Percentiles rank a stretch among this genome's conserved stretches.
Evolutionary conservation across 805 yeast species (phyloP).

Genomic region (Jamesozyma lodderae): DNA sequence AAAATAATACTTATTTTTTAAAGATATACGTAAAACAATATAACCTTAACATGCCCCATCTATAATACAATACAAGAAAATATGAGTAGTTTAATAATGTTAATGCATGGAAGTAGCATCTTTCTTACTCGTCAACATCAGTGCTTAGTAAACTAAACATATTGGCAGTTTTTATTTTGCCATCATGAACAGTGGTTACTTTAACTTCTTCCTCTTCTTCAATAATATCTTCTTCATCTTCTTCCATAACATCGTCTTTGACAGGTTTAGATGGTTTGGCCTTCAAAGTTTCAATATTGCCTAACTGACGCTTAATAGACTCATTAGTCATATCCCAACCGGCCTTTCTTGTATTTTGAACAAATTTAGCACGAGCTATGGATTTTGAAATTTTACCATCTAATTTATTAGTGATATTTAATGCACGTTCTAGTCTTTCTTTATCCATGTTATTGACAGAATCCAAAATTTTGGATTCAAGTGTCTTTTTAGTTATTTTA

Average conservation of each 20-base stretch:
- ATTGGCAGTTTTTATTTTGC: constrained; percentile 9
- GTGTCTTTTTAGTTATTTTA: constrained; percentile 19
- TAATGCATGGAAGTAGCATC: too few relatives aligned
- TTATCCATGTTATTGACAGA: constrained; percentile 29
- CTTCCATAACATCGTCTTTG: constrained; percentile 8
- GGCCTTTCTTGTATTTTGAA: constrained; percentile 54
- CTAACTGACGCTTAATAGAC: constrained; percentile 32
- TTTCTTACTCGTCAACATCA: constrained; percentile 24
- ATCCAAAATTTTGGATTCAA: constrained; percentile 8
- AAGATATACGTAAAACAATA: neutral
- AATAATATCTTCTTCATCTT: constrained; percentile 12
- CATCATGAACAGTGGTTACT: neutral
- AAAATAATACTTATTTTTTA: neutral
- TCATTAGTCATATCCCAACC: constrained; percentile 66
- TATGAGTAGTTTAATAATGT: too few relatives aligned
- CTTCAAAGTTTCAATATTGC: constrained; percentile 4
- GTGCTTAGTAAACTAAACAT: constrained; percentile 27
- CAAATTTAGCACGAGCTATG: constrained; percentile 51
- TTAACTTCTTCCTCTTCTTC: neutral
- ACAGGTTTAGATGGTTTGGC: neutral
- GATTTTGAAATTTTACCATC: constrained; percentile 57
- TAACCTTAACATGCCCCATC: neutral
- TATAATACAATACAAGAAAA: constrained; percentile 1
- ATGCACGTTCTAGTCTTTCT: constrained; percentile 40
- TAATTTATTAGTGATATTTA: constrained; percentile 45